These are phyloP conservation scores for Wickerhamiella kazuoi DNA, from an alignment of 805 yeast genomes.

Conservation along the genomic window DNA sequence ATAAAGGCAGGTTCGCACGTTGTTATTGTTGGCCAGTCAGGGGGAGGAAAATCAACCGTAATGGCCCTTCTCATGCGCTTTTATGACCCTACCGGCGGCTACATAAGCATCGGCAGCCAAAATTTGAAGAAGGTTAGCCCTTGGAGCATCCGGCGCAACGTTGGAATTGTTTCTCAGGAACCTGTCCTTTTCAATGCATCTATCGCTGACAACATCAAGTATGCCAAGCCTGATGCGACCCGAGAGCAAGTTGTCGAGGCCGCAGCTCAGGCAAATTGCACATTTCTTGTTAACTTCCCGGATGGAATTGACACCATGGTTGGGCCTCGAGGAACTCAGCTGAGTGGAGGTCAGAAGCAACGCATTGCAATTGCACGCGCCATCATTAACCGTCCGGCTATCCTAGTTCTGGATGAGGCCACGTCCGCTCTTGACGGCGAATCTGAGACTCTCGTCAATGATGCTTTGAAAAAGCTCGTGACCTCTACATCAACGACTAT, in stretches of 20 bases:
- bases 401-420: slow-evolving; percentile 83
- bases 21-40: slow-evolving; percentile 93
- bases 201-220: slow-evolving; percentile 62
- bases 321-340: slow-evolving; percentile 74
- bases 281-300: slow-evolving; percentile 60
- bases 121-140: slow-evolving; percentile 48
- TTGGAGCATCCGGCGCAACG: slow-evolving; percentile 49
- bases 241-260: slow-evolving; percentile 39
- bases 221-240: slow-evolving; percentile 46
- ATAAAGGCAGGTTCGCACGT: slow-evolving; percentile 71
- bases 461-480: slow-evolving; percentile 42
- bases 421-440: slow-evolving; percentile 86
- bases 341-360: slow-evolving; percentile 93
- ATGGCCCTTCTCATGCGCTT: slow-evolving; percentile 63
- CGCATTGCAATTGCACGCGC: slow-evolving; percentile 84
- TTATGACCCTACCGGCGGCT: slow-evolving; percentile 61
- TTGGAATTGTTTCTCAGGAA: slow-evolving; percentile 90
- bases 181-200: slow-evolving; percentile 80
- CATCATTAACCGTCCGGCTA: slow-evolving; percentile 54
- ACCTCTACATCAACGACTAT: slow-evolving; percentile 46
- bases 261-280: slow-evolving; percentile 63
- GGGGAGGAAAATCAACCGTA: slow-evolving; percentile 87
- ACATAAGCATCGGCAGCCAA: slow-evolving; percentile 44
- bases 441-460: slow-evolving; percentile 70
- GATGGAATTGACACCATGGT: slow-evolving; percentile 64